Evolutionary conservation across 2,329 filamentous ascomycete genomes (phyloP), one percentile per base, ranked within the genome.

Genomic region (Botryotinia globosa): DNA sequence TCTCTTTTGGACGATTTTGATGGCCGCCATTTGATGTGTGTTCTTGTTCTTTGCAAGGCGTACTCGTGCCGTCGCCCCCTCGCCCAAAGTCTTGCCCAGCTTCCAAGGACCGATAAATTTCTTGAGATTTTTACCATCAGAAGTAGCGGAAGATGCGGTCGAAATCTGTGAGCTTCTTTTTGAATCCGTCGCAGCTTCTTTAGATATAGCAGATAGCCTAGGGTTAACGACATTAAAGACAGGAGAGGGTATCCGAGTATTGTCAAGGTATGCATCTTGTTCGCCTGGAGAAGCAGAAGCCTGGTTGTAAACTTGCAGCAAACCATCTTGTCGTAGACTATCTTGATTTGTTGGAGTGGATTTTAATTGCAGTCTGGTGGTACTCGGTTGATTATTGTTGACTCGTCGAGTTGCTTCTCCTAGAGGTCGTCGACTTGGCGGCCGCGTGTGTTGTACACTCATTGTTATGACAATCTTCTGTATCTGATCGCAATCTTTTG

Each of bases 101-200:
- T 95, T 90, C 96, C 96, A 99, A 76, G 95, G 95, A 0, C 96
- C 96, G 78, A 99, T 93, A 78, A 94, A 91, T 18, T 91, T 93
- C 82, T 91, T 91, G 75, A 80, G 74, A 18, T 74, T 74, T 71
- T 77, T 78, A 34, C 77, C 74, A 74, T 78, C 81, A 44, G 77
- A 81, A 37, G 74, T 79, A 77, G 77, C 82, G 3, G 80, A 81
- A 4, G 83, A 83, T 42, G 77, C 77, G 56, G 80, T 81, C 16
- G 82, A 83, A 67, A 82, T 78, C 66, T 82, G 81, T 0, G 83
- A 85, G 54, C 80, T 79, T 44, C 83, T 82, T 32, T 82, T 82
- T 2, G 81, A 79, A 56, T 81, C 78, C 7, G 76, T 69, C 6
- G 75, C 77, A 10, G 76, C 75, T 25, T 81, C 80, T 61, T 81